Percentiles rank a stretch among this genome's conserved stretches.
These are phyloP conservation scores for Mucor velutinosus DNA, from an alignment of 371 early-diverging fungal species.

Conservation along the genomic window DNA sequence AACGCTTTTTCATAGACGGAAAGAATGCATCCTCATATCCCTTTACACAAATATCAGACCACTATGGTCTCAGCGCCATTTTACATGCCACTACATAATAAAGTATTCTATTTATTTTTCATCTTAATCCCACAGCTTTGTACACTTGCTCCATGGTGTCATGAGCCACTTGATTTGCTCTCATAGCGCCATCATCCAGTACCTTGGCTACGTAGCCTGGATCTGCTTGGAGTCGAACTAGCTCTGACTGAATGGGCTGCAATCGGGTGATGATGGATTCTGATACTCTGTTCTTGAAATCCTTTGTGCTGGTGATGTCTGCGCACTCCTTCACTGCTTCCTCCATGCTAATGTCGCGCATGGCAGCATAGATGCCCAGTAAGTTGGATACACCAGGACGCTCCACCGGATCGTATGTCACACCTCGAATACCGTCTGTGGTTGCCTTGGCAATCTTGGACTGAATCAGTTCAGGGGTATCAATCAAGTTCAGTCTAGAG, in stretches of 20 bases:
- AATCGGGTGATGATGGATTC: slow-evolving; percentile 67
- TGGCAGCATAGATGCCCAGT: slow-evolving; percentile 71
- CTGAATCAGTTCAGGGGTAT: slow-evolving; percentile 67
- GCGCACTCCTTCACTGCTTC: slow-evolving; percentile 50
- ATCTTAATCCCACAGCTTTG: slow-evolving; percentile 59
- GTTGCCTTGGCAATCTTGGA: slow-evolving; percentile 75
- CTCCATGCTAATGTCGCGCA: slow-evolving; percentile 45
- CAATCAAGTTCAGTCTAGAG: slow-evolving; percentile 79
- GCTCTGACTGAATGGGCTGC: slow-evolving; percentile 69
- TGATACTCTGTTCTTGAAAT: slow-evolving; percentile 74
- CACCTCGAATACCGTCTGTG: slow-evolving; percentile 70
- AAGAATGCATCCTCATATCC: slow-evolving; percentile 21
- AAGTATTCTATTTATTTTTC: slow-evolving; percentile 3
- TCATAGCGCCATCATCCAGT: slow-evolving; percentile 63
- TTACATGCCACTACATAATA: not conserved
- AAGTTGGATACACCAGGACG: slow-evolving; percentile 90
- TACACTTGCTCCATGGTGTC: slow-evolving; percentile 59
- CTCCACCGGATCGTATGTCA: slow-evolving; percentile 71
- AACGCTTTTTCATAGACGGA: slow-evolving; percentile 35
- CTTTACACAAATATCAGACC: slow-evolving; percentile 54
- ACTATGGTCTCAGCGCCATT: slow-evolving; percentile 30
- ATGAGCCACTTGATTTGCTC: slow-evolving; percentile 57
- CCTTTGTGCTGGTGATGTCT: slow-evolving; percentile 52
- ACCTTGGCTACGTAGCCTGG: slow-evolving; percentile 63
- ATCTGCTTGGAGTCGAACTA: slow-evolving; percentile 60